Base-by-base conservation (phyloP, 1,284 basidiomycete genomes). In the Coniophora puteana region DNA sequence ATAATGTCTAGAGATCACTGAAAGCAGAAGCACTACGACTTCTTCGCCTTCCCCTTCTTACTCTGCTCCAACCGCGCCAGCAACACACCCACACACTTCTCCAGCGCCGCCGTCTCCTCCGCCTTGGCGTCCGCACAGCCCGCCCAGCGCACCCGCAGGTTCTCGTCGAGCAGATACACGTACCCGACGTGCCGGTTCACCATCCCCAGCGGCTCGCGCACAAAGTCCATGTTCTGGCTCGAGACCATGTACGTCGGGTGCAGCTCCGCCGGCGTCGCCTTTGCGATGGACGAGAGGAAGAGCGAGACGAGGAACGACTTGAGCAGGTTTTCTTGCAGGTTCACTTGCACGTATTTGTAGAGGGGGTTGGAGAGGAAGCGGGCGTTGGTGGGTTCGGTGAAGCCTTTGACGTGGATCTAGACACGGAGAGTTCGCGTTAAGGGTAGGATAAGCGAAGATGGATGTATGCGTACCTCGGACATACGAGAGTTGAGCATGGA, bases 121-220 rank as follows among this genome's bases (percentile, higher is more conserved):
- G 66, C 58, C 46, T 78, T 85, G 0, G 93, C 89, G 55, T 90
- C 86, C 2, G 84, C 93, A 49, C 91, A 88, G 3, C 83, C 95
- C 1, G 89, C 95, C 96, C 95, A 99, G 14, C 96, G 78, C 38
- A 99, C 78, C 59, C 83, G 89, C 45, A 83, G 65, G 45, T 89
- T 79, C 54, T 84, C 77, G 55, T 97, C 95, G 16, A 98, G 79
- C 7, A 99, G 73, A 58, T 89, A 99, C 8, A 95, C 85, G 57
- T 97, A 97, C 4, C 93, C 96, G 24, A 98, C 80, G 51, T 92
- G 84, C 57, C 86, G 87, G 66, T 98, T 99, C 35, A 81, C 79
- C 69, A 96, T 84, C 0, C 90, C 90, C 35, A 97, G 65, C 2
- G 83, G 80, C 48, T 91, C 80, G 28, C 93, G 77, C 27, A 95